Conservation (phyloP, 2,329 filamentous ascomycete species). For the Xylaria sp. region DNA sequence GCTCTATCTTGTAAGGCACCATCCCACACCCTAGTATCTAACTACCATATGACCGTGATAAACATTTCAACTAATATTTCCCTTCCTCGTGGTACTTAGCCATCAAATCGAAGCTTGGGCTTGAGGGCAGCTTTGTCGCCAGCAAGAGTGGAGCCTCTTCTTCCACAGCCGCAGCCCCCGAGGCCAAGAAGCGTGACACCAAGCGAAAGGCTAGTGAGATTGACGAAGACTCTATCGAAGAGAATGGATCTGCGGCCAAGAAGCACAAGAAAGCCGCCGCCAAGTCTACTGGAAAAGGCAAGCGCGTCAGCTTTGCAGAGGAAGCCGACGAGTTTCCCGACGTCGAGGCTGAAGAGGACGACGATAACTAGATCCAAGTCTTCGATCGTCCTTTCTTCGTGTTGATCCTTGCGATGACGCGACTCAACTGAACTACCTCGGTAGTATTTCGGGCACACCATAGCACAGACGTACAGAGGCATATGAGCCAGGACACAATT, state of each 20-base stretch:
- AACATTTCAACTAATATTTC: too few relatives aligned
- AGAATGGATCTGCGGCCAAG: neutral
- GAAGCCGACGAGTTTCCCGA: neutral
- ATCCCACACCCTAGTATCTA: too few relatives aligned
- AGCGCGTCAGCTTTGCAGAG: neutral
- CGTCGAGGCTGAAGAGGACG: neutral
- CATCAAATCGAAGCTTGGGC: too few relatives aligned
- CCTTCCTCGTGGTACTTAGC: too few relatives aligned
- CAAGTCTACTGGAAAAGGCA: neutral
- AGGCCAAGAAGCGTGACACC: too few relatives aligned
- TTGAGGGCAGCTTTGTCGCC: too few relatives aligned
- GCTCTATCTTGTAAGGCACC: too few relatives aligned
- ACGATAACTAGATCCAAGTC: neutral
- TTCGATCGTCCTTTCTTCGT: neutral
- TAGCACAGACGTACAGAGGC: neutral
- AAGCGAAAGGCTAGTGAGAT: too few relatives aligned
- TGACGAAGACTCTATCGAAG: too few relatives aligned
- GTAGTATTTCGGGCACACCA: neutral
- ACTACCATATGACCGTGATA: too few relatives aligned
- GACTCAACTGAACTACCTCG: neutral
- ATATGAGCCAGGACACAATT: neutral
- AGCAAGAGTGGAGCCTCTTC: too few relatives aligned
- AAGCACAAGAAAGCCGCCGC: neutral
- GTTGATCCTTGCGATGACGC: neutral
- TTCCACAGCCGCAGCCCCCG: too few relatives aligned